These are phyloP conservation scores for Cryptococcus amylolentus DNA, from an alignment of 1,284 basidiomycete genomes.

Conservation along the genomic window DNA sequence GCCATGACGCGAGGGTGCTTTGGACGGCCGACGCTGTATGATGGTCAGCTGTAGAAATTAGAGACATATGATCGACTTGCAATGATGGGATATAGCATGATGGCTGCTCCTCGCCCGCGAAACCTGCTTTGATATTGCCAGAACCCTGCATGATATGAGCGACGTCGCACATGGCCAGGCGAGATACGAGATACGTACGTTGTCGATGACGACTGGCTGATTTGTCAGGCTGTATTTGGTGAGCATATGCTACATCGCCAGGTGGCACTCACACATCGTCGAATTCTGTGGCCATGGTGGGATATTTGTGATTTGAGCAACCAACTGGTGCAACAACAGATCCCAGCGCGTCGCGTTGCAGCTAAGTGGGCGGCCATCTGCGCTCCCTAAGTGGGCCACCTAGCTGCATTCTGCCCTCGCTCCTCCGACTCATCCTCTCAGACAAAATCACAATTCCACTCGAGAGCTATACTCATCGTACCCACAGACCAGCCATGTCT, in stretches of 20 bases:
- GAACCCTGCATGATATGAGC: constrained; percentile 64
- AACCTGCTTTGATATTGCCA: constrained; percentile 94
- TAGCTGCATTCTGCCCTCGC: too few relatives aligned
- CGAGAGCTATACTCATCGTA: too few relatives aligned
- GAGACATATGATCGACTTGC: constrained; percentile 55
- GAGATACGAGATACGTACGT: constrained; percentile 55
- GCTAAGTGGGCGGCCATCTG: too few relatives aligned
- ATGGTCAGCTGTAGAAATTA: not conserved
- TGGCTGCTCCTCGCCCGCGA: constrained; percentile 95
- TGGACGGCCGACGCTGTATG: constrained; percentile 78
- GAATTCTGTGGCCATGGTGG: constrained; percentile 43
- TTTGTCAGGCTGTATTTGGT: constrained; percentile 41
- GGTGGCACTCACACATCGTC: constrained; percentile 43
- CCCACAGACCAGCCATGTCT: too few relatives aligned
- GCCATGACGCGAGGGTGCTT: constrained; percentile 97
- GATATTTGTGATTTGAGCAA: too few relatives aligned
- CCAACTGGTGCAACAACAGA: too few relatives aligned
- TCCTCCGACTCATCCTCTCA: too few relatives aligned
- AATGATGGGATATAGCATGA: constrained; percentile 98
- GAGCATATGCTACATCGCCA: not conserved
- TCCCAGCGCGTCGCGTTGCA: too few relatives aligned
- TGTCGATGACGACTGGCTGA: constrained; percentile 79
- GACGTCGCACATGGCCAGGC: not conserved
- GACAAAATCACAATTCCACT: too few relatives aligned
- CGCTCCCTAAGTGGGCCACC: too few relatives aligned